A percentile compares a stretch with the other conserved stretches of the same genome.
Conservation (phyloP, 139 green algal genomes). For the Haematococcus lacustris region DNA sequence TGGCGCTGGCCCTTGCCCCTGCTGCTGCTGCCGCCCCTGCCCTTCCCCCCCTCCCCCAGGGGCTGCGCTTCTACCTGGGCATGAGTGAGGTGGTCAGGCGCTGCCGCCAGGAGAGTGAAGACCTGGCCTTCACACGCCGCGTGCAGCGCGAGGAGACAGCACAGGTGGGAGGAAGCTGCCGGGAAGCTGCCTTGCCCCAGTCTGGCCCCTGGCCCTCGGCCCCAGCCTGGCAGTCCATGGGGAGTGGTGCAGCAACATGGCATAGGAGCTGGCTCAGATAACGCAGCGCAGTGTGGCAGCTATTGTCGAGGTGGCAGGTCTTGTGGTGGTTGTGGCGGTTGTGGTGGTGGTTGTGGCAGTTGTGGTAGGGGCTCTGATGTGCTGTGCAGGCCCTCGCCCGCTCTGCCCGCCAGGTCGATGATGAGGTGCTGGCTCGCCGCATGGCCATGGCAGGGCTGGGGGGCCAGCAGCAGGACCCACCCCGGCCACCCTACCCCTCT, state of each 20-base stretch:
- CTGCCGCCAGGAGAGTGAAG: slow-evolving; percentile 70
- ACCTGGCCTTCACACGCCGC: slow-evolving; percentile 62
- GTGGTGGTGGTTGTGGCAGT: background rate
- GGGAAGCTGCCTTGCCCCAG: background rate
- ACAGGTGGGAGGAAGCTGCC: slow-evolving; percentile 15
- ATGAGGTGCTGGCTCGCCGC: slow-evolving; percentile 8
- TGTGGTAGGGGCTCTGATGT: background rate
- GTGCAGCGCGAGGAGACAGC: slow-evolving; percentile 38
- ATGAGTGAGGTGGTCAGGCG: slow-evolving; percentile 62
- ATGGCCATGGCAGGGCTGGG: slow-evolving; percentile 12
- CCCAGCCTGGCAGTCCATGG: background rate
- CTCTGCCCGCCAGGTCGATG: background rate
- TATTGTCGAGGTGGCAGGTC: background rate
- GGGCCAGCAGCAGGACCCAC: background rate
- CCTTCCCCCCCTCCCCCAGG: slow-evolving; percentile 25
- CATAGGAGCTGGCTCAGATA: background rate
- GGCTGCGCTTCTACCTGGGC: slow-evolving; percentile 79
- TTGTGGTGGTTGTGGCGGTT: background rate
- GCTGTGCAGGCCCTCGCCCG: slow-evolving; percentile 2
- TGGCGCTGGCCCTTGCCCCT: background rate
- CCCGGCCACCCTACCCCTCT: background rate
- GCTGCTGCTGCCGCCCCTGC: background rate
- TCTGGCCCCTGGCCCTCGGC: background rate
- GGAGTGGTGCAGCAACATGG: background rate
- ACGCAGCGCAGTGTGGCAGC: background rate